Conservation (phyloP, 805 yeast genomes). For the Maudiozyma bulderi region DNA sequence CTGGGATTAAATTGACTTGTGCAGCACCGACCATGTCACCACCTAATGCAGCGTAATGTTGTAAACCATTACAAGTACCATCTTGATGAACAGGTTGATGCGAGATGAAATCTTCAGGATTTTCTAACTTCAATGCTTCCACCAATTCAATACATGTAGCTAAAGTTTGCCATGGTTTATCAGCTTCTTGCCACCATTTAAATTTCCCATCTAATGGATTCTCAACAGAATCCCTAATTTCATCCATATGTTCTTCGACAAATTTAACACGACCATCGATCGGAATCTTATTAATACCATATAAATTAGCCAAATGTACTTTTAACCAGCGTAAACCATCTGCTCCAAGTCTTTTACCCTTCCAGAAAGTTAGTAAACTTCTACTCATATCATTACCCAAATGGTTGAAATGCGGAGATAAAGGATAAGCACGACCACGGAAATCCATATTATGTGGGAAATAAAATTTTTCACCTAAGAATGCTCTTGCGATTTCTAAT, state of each 20-base stretch:
- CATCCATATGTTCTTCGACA: constrained; percentile 47
- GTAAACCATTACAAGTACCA: constrained; percentile 81
- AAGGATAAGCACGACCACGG: constrained; percentile 77
- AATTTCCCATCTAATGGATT: constrained; percentile 49
- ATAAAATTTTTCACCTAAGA: constrained; percentile 65
- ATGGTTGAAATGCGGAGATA: constrained; percentile 73
- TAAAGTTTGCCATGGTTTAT: constrained; percentile 77
- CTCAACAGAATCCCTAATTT: constrained; percentile 47
- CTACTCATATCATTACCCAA: constrained; percentile 72
- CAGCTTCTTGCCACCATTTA: constrained; percentile 63
- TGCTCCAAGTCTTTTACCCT: constrained; percentile 58
- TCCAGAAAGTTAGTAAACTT: constrained; percentile 65
- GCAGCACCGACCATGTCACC: constrained; percentile 77
- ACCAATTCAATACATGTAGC: constrained; percentile 59
- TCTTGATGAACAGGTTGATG: constrained; percentile 79
- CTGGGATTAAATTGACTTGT: constrained; percentile 67
- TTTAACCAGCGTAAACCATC: constrained; percentile 65
- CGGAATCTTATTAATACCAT: constrained; percentile 67
- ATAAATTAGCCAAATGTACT: constrained; percentile 63
- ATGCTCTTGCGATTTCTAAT: constrained; percentile 90
- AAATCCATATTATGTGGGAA: constrained; percentile 78
- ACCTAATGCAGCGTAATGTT: constrained; percentile 80
- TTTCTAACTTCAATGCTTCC: constrained; percentile 50
- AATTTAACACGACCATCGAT: constrained; percentile 52
- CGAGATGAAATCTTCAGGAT: constrained; percentile 57